phyloP scores from a whole-genome alignment of 176 grass and related monocot genomes.

The Paspalum vaginatum region DNA sequence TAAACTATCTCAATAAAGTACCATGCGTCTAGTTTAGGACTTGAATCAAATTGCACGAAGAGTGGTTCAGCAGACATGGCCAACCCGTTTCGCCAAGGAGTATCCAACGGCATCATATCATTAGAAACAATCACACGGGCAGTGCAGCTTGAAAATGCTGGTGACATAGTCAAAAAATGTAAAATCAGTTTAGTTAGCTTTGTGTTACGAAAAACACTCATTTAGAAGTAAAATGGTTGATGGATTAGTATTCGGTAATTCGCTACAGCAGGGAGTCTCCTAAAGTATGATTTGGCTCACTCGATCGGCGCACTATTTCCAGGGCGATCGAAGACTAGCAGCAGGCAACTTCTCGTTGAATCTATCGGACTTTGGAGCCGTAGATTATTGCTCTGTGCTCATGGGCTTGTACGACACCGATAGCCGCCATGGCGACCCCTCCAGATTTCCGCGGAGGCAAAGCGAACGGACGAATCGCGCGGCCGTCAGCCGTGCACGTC shows the following conservation, averaged over 20 bases:
- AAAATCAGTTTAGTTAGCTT: too few relatives aligned
- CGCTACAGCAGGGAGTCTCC: not conserved
- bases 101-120: not conserved
- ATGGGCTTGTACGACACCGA: not conserved
- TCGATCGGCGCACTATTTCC: not conserved
- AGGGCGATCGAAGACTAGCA: not conserved
- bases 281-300: not conserved
- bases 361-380: not conserved
- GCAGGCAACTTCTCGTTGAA: conserved; percentile 3
- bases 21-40: not conserved
- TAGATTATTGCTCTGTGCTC: not conserved
- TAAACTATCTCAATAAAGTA: not conserved
- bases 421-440: not conserved
- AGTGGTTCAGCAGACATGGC: not conserved
- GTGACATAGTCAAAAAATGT: too few relatives aligned
- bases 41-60: not conserved
- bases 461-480: not conserved
- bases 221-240: too few relatives aligned
- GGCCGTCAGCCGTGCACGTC: not conserved
- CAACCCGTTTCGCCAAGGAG: not conserved
- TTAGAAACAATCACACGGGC: not conserved
- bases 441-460: not conserved
- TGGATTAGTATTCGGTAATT: not conserved
- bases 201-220: too few relatives aligned
- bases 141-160: not conserved